Evolutionary conservation across 495 filamentous ascomycete species (phyloP).

Genomic region (Corynascus novoguineensis): DNA sequence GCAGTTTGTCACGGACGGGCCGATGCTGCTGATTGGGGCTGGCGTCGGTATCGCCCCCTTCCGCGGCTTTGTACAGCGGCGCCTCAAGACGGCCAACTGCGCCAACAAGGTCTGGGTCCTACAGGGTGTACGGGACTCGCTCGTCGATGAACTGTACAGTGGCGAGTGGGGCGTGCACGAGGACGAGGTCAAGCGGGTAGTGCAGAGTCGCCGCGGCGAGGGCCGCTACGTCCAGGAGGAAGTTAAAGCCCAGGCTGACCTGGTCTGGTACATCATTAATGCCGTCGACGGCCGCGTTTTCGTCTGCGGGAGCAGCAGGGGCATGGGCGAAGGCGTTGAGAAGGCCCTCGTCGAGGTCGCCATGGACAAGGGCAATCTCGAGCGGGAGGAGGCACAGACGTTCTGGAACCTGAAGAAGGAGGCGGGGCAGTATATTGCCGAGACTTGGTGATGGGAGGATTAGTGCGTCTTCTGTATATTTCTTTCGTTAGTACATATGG

Average conservation of each 20-base stretch:
- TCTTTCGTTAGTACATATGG: neutral
- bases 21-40: conserved; percentile 95
- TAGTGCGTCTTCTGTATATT: neutral
- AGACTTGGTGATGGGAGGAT: conserved; percentile 51
- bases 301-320: conserved; percentile 88
- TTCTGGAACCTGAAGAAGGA: conserved; percentile 84
- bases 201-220: conserved; percentile 73
- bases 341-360: conserved; percentile 72
- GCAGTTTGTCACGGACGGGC: conserved; percentile 84
- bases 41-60: conserved; percentile 97
- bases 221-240: conserved; percentile 85
- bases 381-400: conserved; percentile 61
- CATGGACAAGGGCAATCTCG: conserved; percentile 72
- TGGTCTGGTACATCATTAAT: conserved; percentile 96
- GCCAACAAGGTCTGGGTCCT: conserved; percentile 99
- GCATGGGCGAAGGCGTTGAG: conserved; percentile 97
- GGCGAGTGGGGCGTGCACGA: conserved; percentile 96
- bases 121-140: conserved; percentile 88
- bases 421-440: conserved; percentile 80
- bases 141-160: conserved; percentile 90
- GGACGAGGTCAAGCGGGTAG: conserved; percentile 85
- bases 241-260: conserved; percentile 77
- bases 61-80: conserved; percentile 92
- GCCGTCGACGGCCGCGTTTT: conserved; percentile 88
- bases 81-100: conserved; percentile 91